Conservation (phyloP, 2,329 filamentous ascomycete genomes). For the Dactylellina drechsleri region DNA sequence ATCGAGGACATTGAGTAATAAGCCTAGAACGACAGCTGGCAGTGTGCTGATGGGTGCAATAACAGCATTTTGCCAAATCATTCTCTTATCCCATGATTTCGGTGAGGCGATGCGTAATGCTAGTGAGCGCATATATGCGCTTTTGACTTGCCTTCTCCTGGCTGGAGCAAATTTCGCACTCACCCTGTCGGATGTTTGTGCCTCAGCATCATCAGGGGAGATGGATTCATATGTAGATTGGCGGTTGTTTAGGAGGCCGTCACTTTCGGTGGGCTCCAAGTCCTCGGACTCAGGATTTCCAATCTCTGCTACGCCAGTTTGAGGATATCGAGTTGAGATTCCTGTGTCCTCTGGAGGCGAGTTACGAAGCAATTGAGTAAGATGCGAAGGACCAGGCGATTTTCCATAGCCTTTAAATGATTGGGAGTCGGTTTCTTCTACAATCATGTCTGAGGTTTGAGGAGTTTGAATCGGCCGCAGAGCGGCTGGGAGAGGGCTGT, state of each 20-base stretch:
- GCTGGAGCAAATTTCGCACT: conserved; percentile 37
- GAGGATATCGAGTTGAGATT: neutral
- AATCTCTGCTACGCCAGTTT: neutral
- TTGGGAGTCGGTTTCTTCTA: conserved; percentile 35
- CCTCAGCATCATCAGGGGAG: conserved; percentile 55
- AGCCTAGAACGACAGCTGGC: conserved; percentile 86
- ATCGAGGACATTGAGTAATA: conserved; percentile 92
- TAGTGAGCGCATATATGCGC: conserved; percentile 37
- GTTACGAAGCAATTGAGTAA: conserved; percentile 38
- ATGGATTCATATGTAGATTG: conserved; percentile 45
- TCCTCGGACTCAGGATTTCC: neutral
- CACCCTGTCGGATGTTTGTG: conserved; percentile 58
- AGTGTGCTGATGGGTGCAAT: conserved; percentile 76
- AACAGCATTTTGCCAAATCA: conserved; percentile 73
- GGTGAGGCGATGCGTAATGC: conserved; percentile 36
- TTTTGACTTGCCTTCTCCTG: conserved; percentile 69
- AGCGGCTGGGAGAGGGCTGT: conserved; percentile 32
- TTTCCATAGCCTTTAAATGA: conserved; percentile 23
- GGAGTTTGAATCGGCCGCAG: conserved; percentile 37
- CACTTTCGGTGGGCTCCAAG: conserved; percentile 16
- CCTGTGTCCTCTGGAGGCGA: conserved; percentile 38
- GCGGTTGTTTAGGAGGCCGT: conserved; percentile 23
- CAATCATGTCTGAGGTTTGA: conserved; percentile 8
- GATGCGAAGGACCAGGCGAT: conserved; percentile 47
- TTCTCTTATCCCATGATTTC: conserved; percentile 73